These are phyloP conservation scores for Rhytidiadelphus loreus DNA, from an alignment of 225 moss, liverwort and hornwort species.

Conservation along the genomic window DNA sequence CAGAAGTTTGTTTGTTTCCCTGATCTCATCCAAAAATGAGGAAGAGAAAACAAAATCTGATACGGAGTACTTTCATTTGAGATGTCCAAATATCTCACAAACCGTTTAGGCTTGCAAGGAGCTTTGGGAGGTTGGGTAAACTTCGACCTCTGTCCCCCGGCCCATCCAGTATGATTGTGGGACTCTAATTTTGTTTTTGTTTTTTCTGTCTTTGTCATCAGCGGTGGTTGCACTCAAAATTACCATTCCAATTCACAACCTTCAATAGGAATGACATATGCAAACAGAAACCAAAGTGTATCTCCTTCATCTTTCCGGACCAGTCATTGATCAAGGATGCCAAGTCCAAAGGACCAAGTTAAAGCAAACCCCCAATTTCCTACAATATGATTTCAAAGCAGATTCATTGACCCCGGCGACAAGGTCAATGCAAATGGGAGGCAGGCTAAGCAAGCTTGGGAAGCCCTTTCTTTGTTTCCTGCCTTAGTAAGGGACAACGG, in stretches of 20 bases:
- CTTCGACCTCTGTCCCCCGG: not conserved
- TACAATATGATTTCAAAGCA: not conserved
- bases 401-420: not conserved
- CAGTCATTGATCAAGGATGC: not conserved
- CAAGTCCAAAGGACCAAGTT: not conserved
- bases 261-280: not conserved
- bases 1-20: not conserved
- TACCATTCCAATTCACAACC: not conserved
- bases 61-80: not conserved
- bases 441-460: not conserved
- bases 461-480: not conserved
- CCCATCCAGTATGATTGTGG: not conserved
- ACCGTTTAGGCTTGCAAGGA: not conserved
- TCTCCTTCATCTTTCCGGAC: not conserved
- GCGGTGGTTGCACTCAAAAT: not conserved
- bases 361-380: not conserved
- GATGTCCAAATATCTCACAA: not conserved
- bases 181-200: not conserved
- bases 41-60: not conserved
- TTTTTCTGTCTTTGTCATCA: not conserved
- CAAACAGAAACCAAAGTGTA: not conserved
- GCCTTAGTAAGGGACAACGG: not conserved
- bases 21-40: not conserved
- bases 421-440: conserved; percentile 7
- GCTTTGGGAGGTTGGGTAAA: not conserved